Evolutionary conservation across 2,329 filamentous ascomycete species (phyloP).

Genomic region (Nemania serpens): DNA sequence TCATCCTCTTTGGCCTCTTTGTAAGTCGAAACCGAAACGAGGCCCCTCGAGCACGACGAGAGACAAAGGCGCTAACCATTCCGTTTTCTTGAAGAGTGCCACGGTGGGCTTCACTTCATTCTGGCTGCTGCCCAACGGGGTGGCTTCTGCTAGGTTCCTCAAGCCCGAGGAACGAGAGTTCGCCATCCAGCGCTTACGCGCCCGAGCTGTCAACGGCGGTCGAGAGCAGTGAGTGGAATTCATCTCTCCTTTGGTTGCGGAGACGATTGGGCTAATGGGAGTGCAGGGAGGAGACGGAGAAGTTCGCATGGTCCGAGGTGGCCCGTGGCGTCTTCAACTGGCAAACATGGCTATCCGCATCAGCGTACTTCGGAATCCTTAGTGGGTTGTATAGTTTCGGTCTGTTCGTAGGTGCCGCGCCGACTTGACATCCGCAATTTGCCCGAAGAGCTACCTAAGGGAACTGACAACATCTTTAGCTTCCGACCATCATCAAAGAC

Average conservation of each 20-base stretch:
- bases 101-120: slow-evolving; percentile 56
- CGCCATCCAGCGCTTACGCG: slow-evolving; percentile 51
- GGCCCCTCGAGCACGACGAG: background rate
- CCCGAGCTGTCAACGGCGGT: slow-evolving; percentile 40
- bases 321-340: slow-evolving; percentile 62
- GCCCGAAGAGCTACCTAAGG: background rate
- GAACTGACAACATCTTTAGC: slow-evolving; percentile 40
- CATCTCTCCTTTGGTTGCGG: background rate
- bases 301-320: slow-evolving; percentile 66
- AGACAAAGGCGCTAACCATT: slow-evolving; percentile 3
- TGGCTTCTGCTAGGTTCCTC: slow-evolving; percentile 59
- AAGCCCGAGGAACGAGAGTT: slow-evolving; percentile 55
- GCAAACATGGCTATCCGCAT: slow-evolving; percentile 67
- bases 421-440: background rate
- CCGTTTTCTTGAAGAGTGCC: slow-evolving; percentile 52
- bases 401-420: slow-evolving; percentile 57
- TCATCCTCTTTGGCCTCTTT: slow-evolving; percentile 63
- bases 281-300: slow-evolving; percentile 47
- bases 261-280: slow-evolving; percentile 25
- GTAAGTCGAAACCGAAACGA: slow-evolving; percentile 41
- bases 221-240: slow-evolving; percentile 40
- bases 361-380: slow-evolving; percentile 63
- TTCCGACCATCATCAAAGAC: slow-evolving; percentile 68
- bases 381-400: slow-evolving; percentile 66
- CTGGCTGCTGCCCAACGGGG: slow-evolving; percentile 59